Conservation (phyloP, 805 yeast species). For the Metschnikowia sp. region DNA sequence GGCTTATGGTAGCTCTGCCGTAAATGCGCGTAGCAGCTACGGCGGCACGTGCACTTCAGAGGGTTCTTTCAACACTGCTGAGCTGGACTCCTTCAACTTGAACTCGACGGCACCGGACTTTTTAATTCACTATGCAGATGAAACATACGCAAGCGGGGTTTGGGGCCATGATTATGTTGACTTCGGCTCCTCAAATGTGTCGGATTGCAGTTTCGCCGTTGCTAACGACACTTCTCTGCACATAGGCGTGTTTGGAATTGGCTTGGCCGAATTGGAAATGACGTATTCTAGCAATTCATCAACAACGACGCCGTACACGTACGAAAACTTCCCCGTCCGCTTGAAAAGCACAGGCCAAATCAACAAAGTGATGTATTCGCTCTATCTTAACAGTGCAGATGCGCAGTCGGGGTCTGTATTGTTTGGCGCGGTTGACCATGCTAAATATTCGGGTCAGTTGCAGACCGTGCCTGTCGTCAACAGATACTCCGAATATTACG, state of each 20-base stretch:
- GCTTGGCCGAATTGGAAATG: constrained; percentile 63
- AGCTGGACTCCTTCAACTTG: constrained; percentile 34
- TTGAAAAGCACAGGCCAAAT: constrained; percentile 58
- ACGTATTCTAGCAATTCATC: constrained; percentile 43
- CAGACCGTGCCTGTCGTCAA: constrained; percentile 45
- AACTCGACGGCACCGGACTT: constrained; percentile 41
- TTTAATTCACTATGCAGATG: constrained; percentile 46
- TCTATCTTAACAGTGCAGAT: constrained; percentile 48
- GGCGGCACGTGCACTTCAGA: constrained; percentile 39
- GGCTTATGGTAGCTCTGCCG: neutral
- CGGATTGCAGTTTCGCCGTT: constrained; percentile 64
- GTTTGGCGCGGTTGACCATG: constrained; percentile 43
- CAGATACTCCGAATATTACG: constrained; percentile 7
- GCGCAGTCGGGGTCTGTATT: constrained; percentile 30
- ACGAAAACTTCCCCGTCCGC: constrained; percentile 59
- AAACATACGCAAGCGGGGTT: constrained; percentile 43
- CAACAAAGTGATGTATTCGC: constrained; percentile 53
- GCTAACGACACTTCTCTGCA: constrained; percentile 62
- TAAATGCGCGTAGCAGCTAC: no score
- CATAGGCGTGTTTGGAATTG: constrained; percentile 72
- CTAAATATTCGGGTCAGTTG: constrained; percentile 27
- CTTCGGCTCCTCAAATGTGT: constrained; percentile 47
- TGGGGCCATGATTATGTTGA: constrained; percentile 61
- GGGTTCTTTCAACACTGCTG: constrained; percentile 45
- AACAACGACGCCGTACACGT: neutral